A percentile compares a stretch with the other conserved stretches of the same genome.
Conservation (phyloP, 73 alveolate genomes). For the Paramecium caudatum region DNA sequence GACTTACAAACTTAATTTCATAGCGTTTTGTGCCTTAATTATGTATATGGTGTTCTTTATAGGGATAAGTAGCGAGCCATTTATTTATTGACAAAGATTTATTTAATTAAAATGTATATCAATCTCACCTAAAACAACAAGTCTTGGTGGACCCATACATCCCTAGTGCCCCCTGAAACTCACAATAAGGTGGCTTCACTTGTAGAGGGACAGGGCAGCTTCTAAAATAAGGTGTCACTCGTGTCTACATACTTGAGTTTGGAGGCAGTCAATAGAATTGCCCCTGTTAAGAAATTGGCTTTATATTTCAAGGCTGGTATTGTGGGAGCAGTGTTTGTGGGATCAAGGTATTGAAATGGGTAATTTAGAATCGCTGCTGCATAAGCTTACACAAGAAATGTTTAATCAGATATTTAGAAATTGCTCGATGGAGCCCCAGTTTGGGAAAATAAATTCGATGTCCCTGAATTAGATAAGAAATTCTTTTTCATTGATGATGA, state of each 20-base stretch:
- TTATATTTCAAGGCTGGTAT: conserved; percentile 75
- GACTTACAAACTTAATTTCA: neutral
- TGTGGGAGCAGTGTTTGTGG: conserved; percentile 67
- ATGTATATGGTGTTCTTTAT: neutral
- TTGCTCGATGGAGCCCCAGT: conserved; percentile 77
- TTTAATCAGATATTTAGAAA: conserved; percentile 5
- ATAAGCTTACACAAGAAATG: neutral
- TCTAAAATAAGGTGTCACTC: conserved; percentile 61
- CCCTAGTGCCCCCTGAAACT: conserved; percentile 60
- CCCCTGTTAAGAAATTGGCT: conserved; percentile 52
- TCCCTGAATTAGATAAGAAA: conserved; percentile 73
- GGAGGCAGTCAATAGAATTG: conserved; percentile 73
- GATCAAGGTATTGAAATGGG: conserved; percentile 24
- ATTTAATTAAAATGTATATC: conserved; percentile 51
- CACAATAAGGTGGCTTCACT: conserved; percentile 50
- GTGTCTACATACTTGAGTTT: conserved; percentile 52
- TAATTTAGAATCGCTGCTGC: conserved; percentile 1
- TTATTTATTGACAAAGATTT: too few species aligned
- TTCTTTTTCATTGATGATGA: conserved; percentile 78
- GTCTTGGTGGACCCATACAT: conserved; percentile 75
- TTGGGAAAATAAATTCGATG: conserved; percentile 71
- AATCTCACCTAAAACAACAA: conserved; percentile 38
- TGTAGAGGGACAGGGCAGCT: conserved; percentile 33
- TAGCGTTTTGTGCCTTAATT: neutral
- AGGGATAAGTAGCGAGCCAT: conserved; percentile 6